A percentile compares a stretch with the other conserved stretches of the same genome.
Conservation (phyloP, 2,329 filamentous ascomycete species). For the Alternaria arbusti region DNA sequence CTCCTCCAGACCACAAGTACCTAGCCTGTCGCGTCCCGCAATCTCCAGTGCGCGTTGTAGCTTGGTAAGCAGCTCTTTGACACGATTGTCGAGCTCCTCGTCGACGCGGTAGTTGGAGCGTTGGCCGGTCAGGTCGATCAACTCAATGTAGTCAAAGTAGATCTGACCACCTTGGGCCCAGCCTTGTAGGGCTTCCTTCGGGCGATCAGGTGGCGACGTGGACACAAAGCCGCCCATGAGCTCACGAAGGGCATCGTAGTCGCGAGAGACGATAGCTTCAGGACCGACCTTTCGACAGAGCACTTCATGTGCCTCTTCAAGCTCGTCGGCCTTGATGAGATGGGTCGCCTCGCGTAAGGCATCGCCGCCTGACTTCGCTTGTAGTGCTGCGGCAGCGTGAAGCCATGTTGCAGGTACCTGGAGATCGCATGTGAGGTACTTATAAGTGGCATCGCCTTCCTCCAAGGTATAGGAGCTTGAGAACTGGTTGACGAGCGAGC, state of each 20-base stretch:
- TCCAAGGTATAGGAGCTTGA: conserved; percentile 68
- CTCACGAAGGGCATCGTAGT: conserved; percentile 72
- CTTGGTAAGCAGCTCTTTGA: conserved; percentile 38
- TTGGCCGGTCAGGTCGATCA: conserved; percentile 51
- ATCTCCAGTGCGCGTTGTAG: conserved; percentile 46
- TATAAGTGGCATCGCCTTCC: conserved; percentile 63
- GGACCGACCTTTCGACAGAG: conserved; percentile 84
- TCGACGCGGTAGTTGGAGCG: conserved; percentile 38
- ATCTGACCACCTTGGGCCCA: conserved; percentile 84
- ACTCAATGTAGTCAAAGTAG: conserved; percentile 69
- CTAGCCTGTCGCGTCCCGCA: conserved; percentile 49
- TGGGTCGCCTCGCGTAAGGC: conserved; percentile 67
- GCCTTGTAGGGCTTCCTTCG: conserved; percentile 61
- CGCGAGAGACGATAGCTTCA: conserved; percentile 77
- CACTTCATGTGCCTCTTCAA: conserved; percentile 82
- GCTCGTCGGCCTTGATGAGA: conserved; percentile 77
- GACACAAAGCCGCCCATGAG: conserved; percentile 73
- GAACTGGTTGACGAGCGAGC: conserved; percentile 66
- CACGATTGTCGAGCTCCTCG: conserved; percentile 40
- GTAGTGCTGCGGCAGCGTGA: conserved; percentile 84
- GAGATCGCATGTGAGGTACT: conserved; percentile 67
- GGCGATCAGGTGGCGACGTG: conserved; percentile 37
- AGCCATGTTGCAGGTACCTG: conserved; percentile 80
- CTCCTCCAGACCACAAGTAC: conserved; percentile 56
- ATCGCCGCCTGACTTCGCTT: conserved; percentile 75